Conservation (phyloP, 805 yeast genomes). For the Saccharomyces kudriavzevii region DNA sequence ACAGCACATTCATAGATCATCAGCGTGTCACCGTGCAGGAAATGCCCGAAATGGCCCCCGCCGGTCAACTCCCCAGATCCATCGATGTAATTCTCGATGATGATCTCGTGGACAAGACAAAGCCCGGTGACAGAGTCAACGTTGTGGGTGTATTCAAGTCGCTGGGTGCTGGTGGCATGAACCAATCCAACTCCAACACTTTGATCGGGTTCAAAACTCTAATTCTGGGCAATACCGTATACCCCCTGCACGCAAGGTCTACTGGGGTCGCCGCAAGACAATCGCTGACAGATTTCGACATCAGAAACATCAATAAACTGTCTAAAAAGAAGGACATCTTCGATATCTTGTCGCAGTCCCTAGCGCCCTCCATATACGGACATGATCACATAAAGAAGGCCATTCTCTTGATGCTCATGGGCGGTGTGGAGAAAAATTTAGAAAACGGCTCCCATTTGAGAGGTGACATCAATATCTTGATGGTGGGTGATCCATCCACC, state of each 20-base stretch:
- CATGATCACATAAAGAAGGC: conserved; percentile 88
- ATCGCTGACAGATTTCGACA: conserved; percentile 67
- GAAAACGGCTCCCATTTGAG: conserved; percentile 94
- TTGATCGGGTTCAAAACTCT: conserved; percentile 71
- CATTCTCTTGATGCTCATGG: conserved; percentile 78
- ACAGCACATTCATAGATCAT: conserved; percentile 85
- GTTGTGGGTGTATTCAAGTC: conserved; percentile 91
- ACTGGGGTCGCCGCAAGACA: conserved; percentile 70
- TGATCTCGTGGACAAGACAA: conserved; percentile 82
- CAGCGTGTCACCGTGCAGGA: conserved; percentile 91
- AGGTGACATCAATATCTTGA: conserved; percentile 91
- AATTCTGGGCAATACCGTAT: conserved; percentile 82
- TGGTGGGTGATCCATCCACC: conserved; percentile 99
- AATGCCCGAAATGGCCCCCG: conserved; percentile 96
- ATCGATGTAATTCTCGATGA: conserved; percentile 90
- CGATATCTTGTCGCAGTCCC: conserved; percentile 69
- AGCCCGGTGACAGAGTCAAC: conserved; percentile 95
- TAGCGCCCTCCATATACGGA: conserved; percentile 95
- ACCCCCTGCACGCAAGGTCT: conserved; percentile 80
- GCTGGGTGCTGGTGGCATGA: conserved; percentile 56
- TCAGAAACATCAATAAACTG: conserved; percentile 75
- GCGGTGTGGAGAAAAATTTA: conserved; percentile 90
- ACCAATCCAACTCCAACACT: conserved; percentile 27
- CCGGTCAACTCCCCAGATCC: conserved; percentile 93
- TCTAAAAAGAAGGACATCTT: conserved; percentile 66